Base-by-base conservation (phyloP, 176 grass and related monocot species). In the Juncus inflexus region DNA sequence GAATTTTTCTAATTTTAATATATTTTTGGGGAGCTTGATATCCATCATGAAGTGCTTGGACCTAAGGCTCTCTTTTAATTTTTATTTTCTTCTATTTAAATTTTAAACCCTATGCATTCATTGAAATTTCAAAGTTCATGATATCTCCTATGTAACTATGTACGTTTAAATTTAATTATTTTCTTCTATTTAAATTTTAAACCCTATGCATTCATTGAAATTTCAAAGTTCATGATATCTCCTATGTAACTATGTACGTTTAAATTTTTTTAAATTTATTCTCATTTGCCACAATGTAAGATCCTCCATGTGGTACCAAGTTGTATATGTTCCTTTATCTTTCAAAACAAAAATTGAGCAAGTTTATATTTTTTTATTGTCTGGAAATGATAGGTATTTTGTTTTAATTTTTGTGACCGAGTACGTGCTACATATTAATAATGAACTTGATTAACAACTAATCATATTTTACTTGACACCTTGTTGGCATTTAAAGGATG, bases 1-100 rank as follows among this genome's bases (percentile, higher is more conserved):
- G 52, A 35, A 51, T 70, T 70, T 10, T 58, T 70, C 55, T 38
- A 47, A 59, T 66, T 52, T 47, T 67, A 51, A 65, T 50, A 65
- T 35, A 58, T 15, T 58, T 71, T 58, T 58, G 58, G 12, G 67
- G 43, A 12, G 42, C 67, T 71, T 71, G 67, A 58, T 71, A n/a
- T 71, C 68, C 54, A 59, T 38, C 68, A 71, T 38, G 42, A 71
- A 57, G 53, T 71, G 68, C 39, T 71, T 71, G 68, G 54, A 69
- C 53, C 54, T 52, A 58, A 45, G 39, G 39, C 7, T 45, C 52
- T 58, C 14, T 3, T 42, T 70, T 19, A 16, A 12, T 57, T 8
- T 69, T 58, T 68, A 56, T 43, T 41, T 28, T 53, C 43, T 71
- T 60, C 35, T 40, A 55, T 70, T 28, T 37, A 41, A 41, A 67